These are phyloP conservation scores for Acacia pycnantha DNA, from an alignment of 331 rosid species.

Conservation along the genomic window DNA sequence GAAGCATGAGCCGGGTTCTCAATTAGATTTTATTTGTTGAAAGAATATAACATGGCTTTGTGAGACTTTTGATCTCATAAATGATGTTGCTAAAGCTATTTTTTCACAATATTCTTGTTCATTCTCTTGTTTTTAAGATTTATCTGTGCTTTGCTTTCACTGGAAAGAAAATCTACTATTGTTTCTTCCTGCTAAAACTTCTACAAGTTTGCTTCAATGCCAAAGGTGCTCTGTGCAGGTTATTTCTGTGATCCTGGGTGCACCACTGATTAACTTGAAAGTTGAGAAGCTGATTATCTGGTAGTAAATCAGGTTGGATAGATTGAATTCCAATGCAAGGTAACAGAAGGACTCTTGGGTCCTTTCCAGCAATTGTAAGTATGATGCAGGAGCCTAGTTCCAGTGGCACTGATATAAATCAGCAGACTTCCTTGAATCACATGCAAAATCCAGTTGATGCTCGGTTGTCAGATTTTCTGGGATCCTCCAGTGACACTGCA, in stretches of 20 bases:
- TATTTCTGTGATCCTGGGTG: constrained; percentile 22
- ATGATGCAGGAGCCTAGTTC: constrained; percentile 59
- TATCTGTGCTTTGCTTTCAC: neutral
- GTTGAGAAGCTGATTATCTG: constrained; percentile 29
- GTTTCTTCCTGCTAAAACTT: constrained; percentile 12
- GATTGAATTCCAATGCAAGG: constrained; percentile 73
- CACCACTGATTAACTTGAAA: constrained; percentile 26
- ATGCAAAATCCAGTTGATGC: constrained; percentile 53
- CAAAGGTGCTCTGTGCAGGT: constrained; percentile 20
- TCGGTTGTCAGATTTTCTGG: constrained; percentile 56
- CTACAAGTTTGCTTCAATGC: neutral
- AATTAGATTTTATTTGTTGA: neutral
- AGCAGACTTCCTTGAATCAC: constrained; percentile 49
- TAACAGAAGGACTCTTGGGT: constrained; percentile 53
- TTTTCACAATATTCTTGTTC: neutral
- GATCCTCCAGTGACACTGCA: constrained; percentile 53
- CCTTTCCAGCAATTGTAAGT: constrained; percentile 50
- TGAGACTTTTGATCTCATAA: constrained; percentile 1
- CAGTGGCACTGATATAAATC: constrained; percentile 54
- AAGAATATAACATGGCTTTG: neutral
- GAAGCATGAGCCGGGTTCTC: neutral
- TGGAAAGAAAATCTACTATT: constrained; percentile 4
- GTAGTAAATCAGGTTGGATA: constrained; percentile 37
- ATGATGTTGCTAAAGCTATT: constrained; percentile 14
- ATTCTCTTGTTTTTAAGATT: constrained; percentile 2